Evolutionary conservation across 805 yeast species (phyloP).

Genomic region (Cyberlindnera veronae): DNA sequence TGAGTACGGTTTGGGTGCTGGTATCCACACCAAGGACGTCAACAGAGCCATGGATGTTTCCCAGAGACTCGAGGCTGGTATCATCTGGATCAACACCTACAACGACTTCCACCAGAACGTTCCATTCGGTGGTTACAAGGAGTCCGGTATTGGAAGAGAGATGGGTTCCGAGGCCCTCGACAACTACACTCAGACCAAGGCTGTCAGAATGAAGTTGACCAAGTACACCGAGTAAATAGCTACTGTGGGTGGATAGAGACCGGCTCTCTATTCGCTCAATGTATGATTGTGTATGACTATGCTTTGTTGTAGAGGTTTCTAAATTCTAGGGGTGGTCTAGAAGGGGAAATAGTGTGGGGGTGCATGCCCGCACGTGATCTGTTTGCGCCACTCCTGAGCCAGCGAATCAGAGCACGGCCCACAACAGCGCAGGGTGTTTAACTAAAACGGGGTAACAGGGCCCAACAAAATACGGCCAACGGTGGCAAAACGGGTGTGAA

Average conservation of each 20-base stretch:
- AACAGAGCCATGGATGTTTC: conserved; percentile 55
- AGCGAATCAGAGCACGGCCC: too few relatives aligned
- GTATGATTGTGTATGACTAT: conserved; percentile 1
- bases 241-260: not conserved
- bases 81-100: conserved; percentile 65
- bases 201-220: conserved; percentile 51
- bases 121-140: conserved; percentile 71
- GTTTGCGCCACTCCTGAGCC: too few relatives aligned
- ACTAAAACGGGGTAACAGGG: too few relatives aligned
- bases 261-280: not conserved
- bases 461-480: too few relatives aligned
- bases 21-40: conserved; percentile 54
- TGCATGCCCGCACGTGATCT: too few relatives aligned
- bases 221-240: conserved; percentile 11
- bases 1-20: conserved; percentile 65
- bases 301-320: too few relatives aligned
- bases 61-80: conserved; percentile 55
- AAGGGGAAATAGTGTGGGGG: too few relatives aligned
- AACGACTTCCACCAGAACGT: conserved; percentile 63
- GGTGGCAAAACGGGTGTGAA: not conserved
- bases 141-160: conserved; percentile 71
- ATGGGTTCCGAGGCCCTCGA: conserved; percentile 67
- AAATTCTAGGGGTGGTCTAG: too few relatives aligned
- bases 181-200: conserved; percentile 62
- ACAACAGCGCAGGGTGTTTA: not conserved